Evolutionary conservation across 441 rosid species (phyloP), one percentile per base, ranked within the genome.

Genomic region (Melastoma candidum): DNA sequence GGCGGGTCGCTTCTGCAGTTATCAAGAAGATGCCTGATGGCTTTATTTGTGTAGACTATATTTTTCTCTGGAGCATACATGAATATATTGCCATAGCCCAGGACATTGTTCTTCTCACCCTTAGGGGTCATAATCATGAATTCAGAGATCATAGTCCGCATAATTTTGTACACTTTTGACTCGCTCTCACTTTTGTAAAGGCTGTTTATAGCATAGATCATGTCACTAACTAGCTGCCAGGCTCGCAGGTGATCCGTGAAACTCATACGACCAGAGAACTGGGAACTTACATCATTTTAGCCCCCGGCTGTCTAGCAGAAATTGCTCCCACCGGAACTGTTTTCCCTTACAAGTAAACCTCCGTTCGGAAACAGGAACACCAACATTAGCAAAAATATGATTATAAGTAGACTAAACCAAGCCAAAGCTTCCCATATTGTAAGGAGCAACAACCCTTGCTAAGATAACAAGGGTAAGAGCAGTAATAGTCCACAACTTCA

Each of bases 401-500:
- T 83, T 71, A 57, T 82, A 83, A 7, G 85, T 68, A n/a, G 78
- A 68, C 63, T 69, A 66, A 7, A 92, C 95, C 22, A 17, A 83
- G 63, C 84, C 95, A 48, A 92, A 92, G 70, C 94, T 92, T 72
- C 88, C 98, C 58, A 92, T 92, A 69, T 97, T 95, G 63, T 92
- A 92, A 2, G 98, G 97, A 11, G 98, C 97, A 72, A 95, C 79
- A 64, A 97, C 98, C 81, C 88, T 97, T 4, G 98, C 98, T 60
- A 92, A 95, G 47, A 97, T 94, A 73, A 97, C 95, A 69, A 92
- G 64, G 45, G 98, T 88, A 75, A 88, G 72, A 12, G 98, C 97
- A 9, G 98, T 92, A 56, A 88, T 92, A 0, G 98, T 92, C 68
- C 98, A 79, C 63, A 92, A 97, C 69, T 88, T 92, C 77, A 80